Conservation (phyloP, 805 yeast species). For the Maudiozyma serrabonitensis region DNA sequence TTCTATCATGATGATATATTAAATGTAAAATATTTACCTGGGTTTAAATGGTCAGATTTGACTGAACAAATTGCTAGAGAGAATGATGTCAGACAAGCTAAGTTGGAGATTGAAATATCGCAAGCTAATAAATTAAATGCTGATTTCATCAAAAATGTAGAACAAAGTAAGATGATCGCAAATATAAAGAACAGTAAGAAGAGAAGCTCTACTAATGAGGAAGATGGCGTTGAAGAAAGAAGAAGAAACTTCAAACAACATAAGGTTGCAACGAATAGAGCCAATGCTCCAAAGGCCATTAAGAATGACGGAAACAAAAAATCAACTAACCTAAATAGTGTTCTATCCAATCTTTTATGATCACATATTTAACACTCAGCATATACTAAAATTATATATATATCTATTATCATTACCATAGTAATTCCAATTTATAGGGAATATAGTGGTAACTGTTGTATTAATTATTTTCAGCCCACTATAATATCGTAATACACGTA, state of each 20-base stretch:
- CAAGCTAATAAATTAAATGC: constrained; percentile 85
- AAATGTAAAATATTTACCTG: constrained; percentile 79
- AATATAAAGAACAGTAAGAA: constrained; percentile 40
- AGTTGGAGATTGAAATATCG: constrained; percentile 76
- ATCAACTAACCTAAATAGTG: constrained; percentile 32
- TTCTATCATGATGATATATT: constrained; percentile 91
- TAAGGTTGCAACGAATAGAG: constrained; percentile 54
- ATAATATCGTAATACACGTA: background rate
- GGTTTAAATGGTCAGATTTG: constrained; percentile 91
- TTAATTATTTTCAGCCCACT: too few relatives aligned
- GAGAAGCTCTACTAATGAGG: constrained; percentile 13
- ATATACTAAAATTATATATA: background rate
- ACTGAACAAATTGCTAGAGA: constrained; percentile 90
- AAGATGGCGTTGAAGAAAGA: constrained; percentile 21
- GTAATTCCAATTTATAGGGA: too few relatives aligned
- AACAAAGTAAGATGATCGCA: constrained; percentile 69
- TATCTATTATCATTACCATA: too few relatives aligned
- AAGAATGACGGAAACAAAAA: constrained; percentile 35
- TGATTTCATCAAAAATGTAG: constrained; percentile 73
- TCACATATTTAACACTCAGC: background rate
- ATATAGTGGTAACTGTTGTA: too few relatives aligned
- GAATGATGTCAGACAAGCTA: constrained; percentile 79
- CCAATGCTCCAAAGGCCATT: constrained; percentile 43
- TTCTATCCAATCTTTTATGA: constrained; percentile 46
- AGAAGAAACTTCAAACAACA: constrained; percentile 63